Evolutionary conservation across 2,329 filamentous ascomycete genomes (phyloP).

Genomic region (Arthrobotrys musiformis): DNA sequence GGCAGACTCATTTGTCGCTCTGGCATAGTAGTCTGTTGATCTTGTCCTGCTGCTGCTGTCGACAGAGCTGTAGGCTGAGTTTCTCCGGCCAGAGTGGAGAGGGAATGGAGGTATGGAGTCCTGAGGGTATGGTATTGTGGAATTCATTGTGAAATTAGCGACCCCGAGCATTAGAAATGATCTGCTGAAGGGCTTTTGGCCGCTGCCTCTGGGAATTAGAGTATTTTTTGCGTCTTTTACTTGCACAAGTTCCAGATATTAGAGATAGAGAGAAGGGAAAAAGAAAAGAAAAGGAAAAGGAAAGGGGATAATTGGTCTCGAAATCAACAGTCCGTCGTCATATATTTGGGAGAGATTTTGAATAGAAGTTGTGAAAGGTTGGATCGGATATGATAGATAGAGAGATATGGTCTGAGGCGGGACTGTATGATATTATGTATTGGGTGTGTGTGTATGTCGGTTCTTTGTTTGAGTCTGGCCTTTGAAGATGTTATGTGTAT

Average conservation of each 20-base stretch:
- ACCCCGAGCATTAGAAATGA: conserved; percentile 34
- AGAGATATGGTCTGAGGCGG: no score
- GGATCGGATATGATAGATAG: no score
- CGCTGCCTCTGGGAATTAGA: conserved; percentile 2
- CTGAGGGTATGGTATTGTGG: conserved; percentile 44
- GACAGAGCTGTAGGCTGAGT: conserved; percentile 39
- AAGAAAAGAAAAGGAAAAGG: neutral
- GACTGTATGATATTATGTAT: no score
- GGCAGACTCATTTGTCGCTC: conserved; percentile 38
- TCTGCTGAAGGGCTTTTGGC: conserved; percentile 12
- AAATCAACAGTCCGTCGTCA: conserved; percentile 17
- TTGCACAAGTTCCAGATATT: neutral
- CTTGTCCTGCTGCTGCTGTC: conserved; percentile 37
- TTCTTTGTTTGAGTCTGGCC: conserved; percentile 43
- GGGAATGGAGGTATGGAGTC: conserved; percentile 46
- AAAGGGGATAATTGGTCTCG: neutral
- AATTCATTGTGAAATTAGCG: conserved; percentile 46
- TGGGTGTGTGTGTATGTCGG: neutral
- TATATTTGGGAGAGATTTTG: neutral
- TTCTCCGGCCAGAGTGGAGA: conserved; percentile 30
- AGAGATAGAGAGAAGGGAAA: neutral
- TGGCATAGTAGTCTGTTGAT: conserved; percentile 44
- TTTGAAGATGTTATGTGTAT: no score
- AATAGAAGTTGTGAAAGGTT: neutral
- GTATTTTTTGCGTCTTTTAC: neutral